These are phyloP conservation scores for Acanthamoeba lenticulata DNA, from an alignment of 208 protist species.

Conservation along the genomic window DNA sequence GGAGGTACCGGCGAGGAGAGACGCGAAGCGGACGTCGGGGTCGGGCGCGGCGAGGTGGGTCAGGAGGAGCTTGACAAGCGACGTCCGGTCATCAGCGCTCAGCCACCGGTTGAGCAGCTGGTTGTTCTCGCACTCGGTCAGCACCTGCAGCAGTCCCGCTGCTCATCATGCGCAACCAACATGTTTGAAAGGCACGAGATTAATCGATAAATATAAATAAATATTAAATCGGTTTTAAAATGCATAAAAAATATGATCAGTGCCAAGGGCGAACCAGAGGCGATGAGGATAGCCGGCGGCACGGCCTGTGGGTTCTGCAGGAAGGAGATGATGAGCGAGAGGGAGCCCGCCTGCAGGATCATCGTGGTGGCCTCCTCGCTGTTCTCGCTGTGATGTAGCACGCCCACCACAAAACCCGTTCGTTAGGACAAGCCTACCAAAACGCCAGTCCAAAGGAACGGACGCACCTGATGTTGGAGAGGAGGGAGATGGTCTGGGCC, in stretches of 20 bases:
- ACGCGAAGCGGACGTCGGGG: conserved; percentile 21
- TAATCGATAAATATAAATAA: background rate
- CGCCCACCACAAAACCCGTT: no score
- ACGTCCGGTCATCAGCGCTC: background rate
- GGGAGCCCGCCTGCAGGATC: conserved; percentile 24
- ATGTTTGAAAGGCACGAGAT: background rate
- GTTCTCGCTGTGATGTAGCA: background rate
- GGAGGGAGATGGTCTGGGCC: conserved; percentile 27
- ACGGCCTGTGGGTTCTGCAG: conserved; percentile 27
- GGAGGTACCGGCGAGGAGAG: background rate
- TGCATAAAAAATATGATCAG: background rate
- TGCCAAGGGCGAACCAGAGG: background rate
- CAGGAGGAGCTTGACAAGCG: background rate
- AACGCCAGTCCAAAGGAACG: no score
- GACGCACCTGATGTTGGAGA: background rate
- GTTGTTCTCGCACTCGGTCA: conserved; percentile 11
- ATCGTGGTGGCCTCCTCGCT: conserved; percentile 44
- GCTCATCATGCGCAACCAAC: background rate
- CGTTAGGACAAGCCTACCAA: no score
- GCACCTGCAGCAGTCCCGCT: conserved; percentile 19
- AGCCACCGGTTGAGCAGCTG: conserved; percentile 18
- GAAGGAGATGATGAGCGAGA: conserved; percentile 28
- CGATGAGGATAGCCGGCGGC: background rate
- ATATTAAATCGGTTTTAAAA: background rate
- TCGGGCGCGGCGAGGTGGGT: background rate